Conservation (phyloP, 2,329 filamentous ascomycete genomes). For the Erysiphe pulchra region DNA sequence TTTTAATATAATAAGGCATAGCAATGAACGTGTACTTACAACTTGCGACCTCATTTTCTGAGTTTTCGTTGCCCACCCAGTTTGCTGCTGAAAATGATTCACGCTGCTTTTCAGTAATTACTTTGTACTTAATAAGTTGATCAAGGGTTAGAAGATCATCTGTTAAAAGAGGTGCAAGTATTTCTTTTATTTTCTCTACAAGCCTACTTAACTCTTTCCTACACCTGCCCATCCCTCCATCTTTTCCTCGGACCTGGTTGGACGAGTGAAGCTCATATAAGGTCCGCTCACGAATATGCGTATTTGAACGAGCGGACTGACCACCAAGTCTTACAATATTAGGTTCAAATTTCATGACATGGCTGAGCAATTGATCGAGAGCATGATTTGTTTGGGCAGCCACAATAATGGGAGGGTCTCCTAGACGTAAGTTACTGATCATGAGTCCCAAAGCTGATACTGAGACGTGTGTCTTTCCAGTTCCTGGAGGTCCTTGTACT, state of each 20-base stretch:
- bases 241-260: slow-evolving; percentile 10
- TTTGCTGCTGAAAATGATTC: slow-evolving; percentile 29
- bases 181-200: slow-evolving; percentile 1
- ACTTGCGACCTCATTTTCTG: neutral
- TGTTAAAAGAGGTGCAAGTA: slow-evolving; percentile 15
- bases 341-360: slow-evolving; percentile 22
- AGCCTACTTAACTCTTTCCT: neutral
- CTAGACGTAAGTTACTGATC: slow-evolving; percentile 26
- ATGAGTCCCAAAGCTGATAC: slow-evolving; percentile 43
- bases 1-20: neutral
- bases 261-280: slow-evolving; percentile 31
- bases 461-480: slow-evolving; percentile 63
- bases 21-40: neutral
- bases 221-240: slow-evolving; percentile 1
- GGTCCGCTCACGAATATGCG: slow-evolving; percentile 36
- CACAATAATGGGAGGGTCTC: slow-evolving; percentile 46
- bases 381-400: slow-evolving; percentile 82
- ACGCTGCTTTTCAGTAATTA: slow-evolving; percentile 38
- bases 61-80: slow-evolving; percentile 3
- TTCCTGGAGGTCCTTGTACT: slow-evolving; percentile 56
- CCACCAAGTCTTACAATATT: slow-evolving; percentile 32
- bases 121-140: slow-evolving; percentile 23
- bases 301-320: slow-evolving; percentile 18
- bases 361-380: slow-evolving; percentile 48
- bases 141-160: slow-evolving; percentile 24